A percentile compares a stretch with the other conserved stretches of the same genome.
Evolutionary conservation across 192 early-diverging fungal genomes (phyloP).

Genomic region (Linnemannia schmuckeri): DNA sequence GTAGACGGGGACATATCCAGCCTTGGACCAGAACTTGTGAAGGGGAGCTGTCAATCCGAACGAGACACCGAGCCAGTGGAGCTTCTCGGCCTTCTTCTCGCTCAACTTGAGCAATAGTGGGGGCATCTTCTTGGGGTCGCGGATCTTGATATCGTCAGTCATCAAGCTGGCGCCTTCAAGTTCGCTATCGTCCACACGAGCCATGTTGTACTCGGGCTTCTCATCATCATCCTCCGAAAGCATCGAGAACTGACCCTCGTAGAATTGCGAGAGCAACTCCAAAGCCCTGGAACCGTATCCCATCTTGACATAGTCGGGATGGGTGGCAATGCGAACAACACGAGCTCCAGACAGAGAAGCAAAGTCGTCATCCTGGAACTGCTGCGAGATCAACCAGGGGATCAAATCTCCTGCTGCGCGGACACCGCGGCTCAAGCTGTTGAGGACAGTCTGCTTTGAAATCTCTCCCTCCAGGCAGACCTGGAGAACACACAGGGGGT

Average conservation of each 20-base stretch:
- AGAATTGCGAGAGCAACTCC: constrained; percentile 89
- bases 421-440: constrained; percentile 86
- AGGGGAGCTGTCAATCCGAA: constrained; percentile 91
- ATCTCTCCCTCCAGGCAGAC: constrained; percentile 96
- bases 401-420: constrained; percentile 95
- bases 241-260: constrained; percentile 82
- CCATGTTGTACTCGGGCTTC: constrained; percentile 64
- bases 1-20: constrained; percentile 93
- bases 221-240: constrained; percentile 71
- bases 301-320: constrained; percentile 97
- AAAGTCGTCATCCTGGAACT: constrained; percentile 98
- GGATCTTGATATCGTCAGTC: constrained; percentile 84
- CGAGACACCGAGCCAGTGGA: constrained; percentile 97
- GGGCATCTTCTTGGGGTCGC: constrained; percentile 93
- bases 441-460: constrained; percentile 86
- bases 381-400: constrained; percentile 96
- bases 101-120: constrained; percentile 88
- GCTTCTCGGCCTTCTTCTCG: constrained; percentile 81
- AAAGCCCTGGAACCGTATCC: constrained; percentile 95
- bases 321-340: constrained; percentile 97
- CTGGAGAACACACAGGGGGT: constrained; percentile 92
- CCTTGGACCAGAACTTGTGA: constrained; percentile 97
- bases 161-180: constrained; percentile 58
- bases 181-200: constrained; percentile 67
- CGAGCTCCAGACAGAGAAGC: constrained; percentile 94